Conservation (phyloP, 331 rosid genomes). For the Rosa hybrid region DNA sequence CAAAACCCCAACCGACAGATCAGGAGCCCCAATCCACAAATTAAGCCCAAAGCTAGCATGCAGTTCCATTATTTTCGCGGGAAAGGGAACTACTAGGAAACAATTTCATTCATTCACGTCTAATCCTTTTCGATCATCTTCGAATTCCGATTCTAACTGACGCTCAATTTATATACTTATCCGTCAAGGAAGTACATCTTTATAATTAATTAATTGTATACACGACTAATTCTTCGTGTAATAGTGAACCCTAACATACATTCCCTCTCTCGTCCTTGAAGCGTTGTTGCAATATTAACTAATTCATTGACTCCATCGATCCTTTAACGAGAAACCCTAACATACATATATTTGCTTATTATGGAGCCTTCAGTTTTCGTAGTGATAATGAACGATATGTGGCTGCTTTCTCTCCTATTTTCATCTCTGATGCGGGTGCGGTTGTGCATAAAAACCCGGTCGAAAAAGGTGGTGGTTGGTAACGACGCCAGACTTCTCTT, state of each 20-base stretch:
- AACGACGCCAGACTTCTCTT: neutral
- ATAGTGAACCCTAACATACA: neutral
- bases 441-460: neutral
- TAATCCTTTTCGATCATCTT: neutral
- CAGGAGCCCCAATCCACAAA: neutral
- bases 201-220: no score
- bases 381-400: neutral
- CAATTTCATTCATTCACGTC: neutral
- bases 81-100: neutral
- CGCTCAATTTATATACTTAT: neutral
- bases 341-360: neutral
- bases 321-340: neutral
- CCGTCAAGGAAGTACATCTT: neutral
- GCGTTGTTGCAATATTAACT: neutral
- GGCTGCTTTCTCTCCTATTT: neutral
- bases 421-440: neutral
- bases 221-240: no score
- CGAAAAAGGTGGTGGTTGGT: neutral
- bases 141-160: neutral
- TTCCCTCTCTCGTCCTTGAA: neutral
- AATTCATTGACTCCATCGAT: neutral
- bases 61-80: neutral
- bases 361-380: neutral
- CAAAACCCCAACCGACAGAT: neutral
- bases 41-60: neutral